These are phyloP conservation scores for Lophiotrema nucula DNA, from an alignment of 495 filamentous ascomycete species.

Conservation along the genomic window DNA sequence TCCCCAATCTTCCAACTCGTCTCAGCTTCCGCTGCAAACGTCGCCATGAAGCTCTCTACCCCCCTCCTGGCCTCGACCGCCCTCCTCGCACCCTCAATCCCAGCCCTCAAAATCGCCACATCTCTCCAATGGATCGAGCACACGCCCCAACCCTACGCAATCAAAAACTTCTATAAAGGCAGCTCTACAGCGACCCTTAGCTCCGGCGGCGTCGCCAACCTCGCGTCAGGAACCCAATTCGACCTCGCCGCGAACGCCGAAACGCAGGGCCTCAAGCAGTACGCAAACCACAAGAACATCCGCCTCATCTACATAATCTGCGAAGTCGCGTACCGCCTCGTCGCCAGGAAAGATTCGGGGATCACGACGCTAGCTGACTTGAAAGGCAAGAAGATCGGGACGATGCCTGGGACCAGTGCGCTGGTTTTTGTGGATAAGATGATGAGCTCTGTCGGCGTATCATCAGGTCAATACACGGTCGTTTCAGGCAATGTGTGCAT, in stretches of 20 bases:
- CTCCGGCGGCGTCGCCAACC: constrained; percentile 7
- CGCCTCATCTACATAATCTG: constrained; percentile 46
- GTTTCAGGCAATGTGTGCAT: constrained; percentile 43
- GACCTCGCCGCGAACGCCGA: constrained; percentile 48
- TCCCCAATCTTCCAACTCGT: too few species aligned
- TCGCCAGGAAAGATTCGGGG: constrained; percentile 43
- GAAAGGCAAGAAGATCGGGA: constrained; percentile 47
- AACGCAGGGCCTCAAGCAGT: constrained; percentile 47
- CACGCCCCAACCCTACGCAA: constrained; percentile 38
- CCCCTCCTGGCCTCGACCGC: too few species aligned
- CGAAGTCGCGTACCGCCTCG: constrained; percentile 47
- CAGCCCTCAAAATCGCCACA: constrained; percentile 36
- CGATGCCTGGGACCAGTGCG: constrained; percentile 42
- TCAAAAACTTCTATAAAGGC: constrained; percentile 40
- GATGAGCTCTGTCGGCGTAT: constrained; percentile 40
- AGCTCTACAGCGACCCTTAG: constrained; percentile 26
- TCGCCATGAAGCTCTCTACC: too few species aligned
- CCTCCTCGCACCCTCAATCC: background rate
- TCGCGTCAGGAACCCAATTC: constrained; percentile 27
- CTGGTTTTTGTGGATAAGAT: constrained; percentile 45
- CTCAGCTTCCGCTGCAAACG: too few species aligned
- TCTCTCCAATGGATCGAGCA: constrained; percentile 39
- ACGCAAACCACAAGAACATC: constrained; percentile 42
- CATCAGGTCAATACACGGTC: constrained; percentile 38
- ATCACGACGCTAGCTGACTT: constrained; percentile 42